Evolutionary conservation across 2,329 filamentous ascomycete species (phyloP).

Genomic region (Gnomoniopsis smithogilvyi): DNA sequence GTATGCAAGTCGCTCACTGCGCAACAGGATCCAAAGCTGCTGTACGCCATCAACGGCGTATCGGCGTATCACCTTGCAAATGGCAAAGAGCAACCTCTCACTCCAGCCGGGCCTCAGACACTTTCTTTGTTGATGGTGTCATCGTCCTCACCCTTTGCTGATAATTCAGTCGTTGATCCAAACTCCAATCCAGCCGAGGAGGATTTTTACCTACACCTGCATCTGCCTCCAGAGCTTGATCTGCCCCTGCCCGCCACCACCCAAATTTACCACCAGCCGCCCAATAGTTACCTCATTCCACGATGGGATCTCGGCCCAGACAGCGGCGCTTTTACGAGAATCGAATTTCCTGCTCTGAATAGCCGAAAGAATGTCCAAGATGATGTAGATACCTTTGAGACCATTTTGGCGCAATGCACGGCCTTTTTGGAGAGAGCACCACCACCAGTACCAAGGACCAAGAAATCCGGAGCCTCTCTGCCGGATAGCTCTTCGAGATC

Average conservation of each 20-base stretch:
- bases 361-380: constrained; percentile 76
- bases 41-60: constrained; percentile 78
- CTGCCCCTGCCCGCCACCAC: constrained; percentile 91
- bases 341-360: constrained; percentile 80
- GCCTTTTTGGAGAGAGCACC: constrained; percentile 85
- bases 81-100: constrained; percentile 80
- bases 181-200: constrained; percentile 63
- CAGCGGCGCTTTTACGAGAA: constrained; percentile 84
- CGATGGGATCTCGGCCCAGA: constrained; percentile 91
- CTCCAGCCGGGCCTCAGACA: constrained; percentile 82
- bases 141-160: constrained; percentile 70
- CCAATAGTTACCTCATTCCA: constrained; percentile 88
- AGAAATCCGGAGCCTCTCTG: constrained; percentile 17
- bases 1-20: not conserved
- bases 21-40: constrained; percentile 58
- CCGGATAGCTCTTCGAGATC: constrained; percentile 22
- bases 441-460: constrained; percentile 45
- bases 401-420: constrained; percentile 95
- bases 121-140: constrained; percentile 95
- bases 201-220: constrained; percentile 95
- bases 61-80: constrained; percentile 87
- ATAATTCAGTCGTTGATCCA: constrained; percentile 47
- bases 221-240: constrained; percentile 91
- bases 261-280: constrained; percentile 95
- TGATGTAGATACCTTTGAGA: constrained; percentile 94